Evolutionary conservation across 2,329 filamentous ascomycete species (phyloP), one percentile per base, ranked within the genome.

Genomic region (Tolypocladium sp.): DNA sequence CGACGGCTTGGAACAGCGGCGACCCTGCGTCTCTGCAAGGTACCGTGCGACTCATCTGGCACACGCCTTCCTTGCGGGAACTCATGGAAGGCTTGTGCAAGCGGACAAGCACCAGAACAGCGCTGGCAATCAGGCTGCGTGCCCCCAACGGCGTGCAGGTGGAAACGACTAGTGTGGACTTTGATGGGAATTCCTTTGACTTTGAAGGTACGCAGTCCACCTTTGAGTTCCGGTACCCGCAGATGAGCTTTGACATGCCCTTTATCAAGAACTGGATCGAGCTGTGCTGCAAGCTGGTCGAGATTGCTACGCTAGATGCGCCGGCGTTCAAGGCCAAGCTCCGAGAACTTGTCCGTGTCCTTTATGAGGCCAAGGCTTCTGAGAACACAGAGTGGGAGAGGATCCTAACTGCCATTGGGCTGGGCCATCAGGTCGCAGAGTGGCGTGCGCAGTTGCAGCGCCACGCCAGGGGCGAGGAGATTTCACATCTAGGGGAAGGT

Each of bases 211-310:
- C 60, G 2, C 59, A 59, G 5, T 60, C 63, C 6, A 70, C 68
- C 0, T 38, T 68, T 2, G 67, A 68, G 54, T 69, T 70, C 37
- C 60, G 64, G 0, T 66, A 70, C 8, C 58, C 66, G 1, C 67
- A 67, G n/a, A 65, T 66, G 63, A 66, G 61, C 13, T 70, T 70
- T 44, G 63, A 68, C 30, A 56, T 58, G 4, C 53, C 20, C 9
- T 61, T 67, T 9, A 46, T 70, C 2, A 57, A 57, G 1, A 64
- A 63, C 42, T 70, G 68, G 68, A 54, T 54, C 0, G 62, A 66
- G 15, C 33, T 70, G 10, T 55, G 62, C 1, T 53, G 59, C 2
- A 56, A 57, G 1, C 58, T 69, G 13, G 60, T 63, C 0, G 38
- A 62, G 2, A 51, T 70, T 37, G 66, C 65, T 0, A 62, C 59